phyloP scores from a whole-genome alignment of 1,139 yeast genomes.

The Diutina siamensis region DNA sequence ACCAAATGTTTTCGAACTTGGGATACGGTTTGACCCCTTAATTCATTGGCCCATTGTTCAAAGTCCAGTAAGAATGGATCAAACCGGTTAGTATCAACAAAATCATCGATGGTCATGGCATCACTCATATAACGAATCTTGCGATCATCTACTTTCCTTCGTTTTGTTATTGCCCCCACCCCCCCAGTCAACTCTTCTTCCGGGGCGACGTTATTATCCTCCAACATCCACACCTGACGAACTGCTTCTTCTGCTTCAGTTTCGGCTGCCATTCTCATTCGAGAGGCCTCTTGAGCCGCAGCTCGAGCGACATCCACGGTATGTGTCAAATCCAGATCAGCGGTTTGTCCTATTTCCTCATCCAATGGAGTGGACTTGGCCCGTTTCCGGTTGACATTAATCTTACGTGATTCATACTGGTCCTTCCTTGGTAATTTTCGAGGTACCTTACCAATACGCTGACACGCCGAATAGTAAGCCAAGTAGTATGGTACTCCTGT shows the following conservation, averaged over 20 bases:
- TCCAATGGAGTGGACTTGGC: slow-evolving; percentile 20
- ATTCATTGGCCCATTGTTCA: background rate
- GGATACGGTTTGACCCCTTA: background rate
- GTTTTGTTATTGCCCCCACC: background rate
- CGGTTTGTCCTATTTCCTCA: slow-evolving; percentile 26
- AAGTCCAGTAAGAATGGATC: background rate
- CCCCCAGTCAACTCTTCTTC: slow-evolving; percentile 1
- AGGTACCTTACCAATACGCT: background rate
- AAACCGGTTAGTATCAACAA: background rate
- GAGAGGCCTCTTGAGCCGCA: background rate
- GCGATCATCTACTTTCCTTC: background rate
- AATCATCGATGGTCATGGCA: background rate
- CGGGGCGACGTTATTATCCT: background rate
- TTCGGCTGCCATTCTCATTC: background rate
- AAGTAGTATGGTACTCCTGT: slow-evolving; percentile 6
- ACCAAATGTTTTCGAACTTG: background rate
- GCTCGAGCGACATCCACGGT: slow-evolving; percentile 4
- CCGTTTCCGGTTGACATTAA: slow-evolving; percentile 10
- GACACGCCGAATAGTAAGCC: slow-evolving; percentile 2
- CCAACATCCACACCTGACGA: background rate
- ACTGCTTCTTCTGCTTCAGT: background rate
- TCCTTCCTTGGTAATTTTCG: background rate
- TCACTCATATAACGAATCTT: background rate
- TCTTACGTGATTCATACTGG: slow-evolving; percentile 6
- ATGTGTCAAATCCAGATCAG: background rate